These are phyloP conservation scores for Yamadazyma conglobata DNA, from an alignment of 1,139 yeast genomes.

Conservation along the genomic window DNA sequence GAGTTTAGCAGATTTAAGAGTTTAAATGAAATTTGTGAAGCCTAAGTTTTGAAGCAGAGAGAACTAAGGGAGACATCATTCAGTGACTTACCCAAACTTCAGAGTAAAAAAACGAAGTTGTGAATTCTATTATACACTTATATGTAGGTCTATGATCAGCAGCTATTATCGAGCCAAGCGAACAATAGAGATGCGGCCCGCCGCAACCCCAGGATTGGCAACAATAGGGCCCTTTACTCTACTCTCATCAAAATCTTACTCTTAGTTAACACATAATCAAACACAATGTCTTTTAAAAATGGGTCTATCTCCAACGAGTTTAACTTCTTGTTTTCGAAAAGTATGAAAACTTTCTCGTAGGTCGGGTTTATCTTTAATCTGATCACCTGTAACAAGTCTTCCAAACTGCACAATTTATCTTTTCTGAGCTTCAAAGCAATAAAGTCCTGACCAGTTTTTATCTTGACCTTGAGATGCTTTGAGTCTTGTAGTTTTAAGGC, in stretches of 20 bases:
- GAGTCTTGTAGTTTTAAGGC: conserved; percentile 3
- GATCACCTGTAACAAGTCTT: conserved; percentile 27
- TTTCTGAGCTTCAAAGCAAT: conserved; percentile 25
- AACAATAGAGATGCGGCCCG: too few species aligned
- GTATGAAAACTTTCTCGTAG: conserved; percentile 19
- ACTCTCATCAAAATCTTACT: conserved; percentile 21
- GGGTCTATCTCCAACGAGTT: conserved; percentile 25
- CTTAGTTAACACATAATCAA: conserved; percentile 28
- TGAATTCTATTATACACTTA: too few species aligned
- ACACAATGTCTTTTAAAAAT: conserved; percentile 17
- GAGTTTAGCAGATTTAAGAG: too few species aligned
- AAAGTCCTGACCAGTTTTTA: conserved; percentile 13
- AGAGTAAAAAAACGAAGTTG: too few species aligned
- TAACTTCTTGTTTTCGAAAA: conserved; percentile 23
- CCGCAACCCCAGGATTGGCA: too few species aligned
- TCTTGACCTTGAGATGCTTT: conserved; percentile 19
- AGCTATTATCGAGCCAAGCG: too few species aligned
- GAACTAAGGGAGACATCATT: too few species aligned
- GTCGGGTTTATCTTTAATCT: conserved; percentile 17
- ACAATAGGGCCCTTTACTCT: too few species aligned
- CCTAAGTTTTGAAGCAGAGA: too few species aligned
- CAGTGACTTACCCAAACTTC: too few species aligned
- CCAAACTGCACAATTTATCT: conserved; percentile 21
- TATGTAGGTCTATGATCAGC: too few species aligned
- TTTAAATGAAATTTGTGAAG: too few species aligned